Evolutionary conservation across 164 flowering plant species (phyloP).

Genomic region (Vitis amurensis): DNA sequence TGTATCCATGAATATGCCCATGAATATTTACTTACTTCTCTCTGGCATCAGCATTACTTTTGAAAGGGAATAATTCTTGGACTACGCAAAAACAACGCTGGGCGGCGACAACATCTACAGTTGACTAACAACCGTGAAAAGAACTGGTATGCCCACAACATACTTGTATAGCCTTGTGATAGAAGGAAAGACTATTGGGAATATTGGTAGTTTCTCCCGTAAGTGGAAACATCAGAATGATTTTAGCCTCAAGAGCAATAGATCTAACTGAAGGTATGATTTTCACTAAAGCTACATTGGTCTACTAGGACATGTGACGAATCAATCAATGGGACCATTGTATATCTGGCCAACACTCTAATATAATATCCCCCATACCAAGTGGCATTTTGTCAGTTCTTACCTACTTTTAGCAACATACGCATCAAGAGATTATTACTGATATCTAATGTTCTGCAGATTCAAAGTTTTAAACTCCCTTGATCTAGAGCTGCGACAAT

Average conservation of each 20-base stretch:
- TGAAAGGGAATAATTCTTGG: background rate
- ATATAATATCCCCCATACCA: conserved; percentile 24
- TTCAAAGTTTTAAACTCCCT: conserved; percentile 10
- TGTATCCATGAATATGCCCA: too few species aligned
- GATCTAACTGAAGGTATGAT: conserved; percentile 3
- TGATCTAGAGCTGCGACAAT: background rate
- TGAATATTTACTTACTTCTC: background rate
- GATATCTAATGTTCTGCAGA: conserved; percentile 7
- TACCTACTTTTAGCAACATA: conserved; percentile 28
- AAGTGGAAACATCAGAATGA: conserved; percentile 2
- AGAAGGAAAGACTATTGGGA: conserved; percentile 5
- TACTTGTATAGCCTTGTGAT: background rate
- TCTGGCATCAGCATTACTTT: background rate
- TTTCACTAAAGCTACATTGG: background rate
- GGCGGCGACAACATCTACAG: background rate
- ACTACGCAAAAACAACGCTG: background rate
- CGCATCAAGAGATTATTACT: conserved; percentile 15
- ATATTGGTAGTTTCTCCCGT: conserved; percentile 11
- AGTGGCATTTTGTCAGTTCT: conserved; percentile 54
- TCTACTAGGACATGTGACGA: conserved; percentile 9
- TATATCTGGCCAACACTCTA: conserved; percentile 27
- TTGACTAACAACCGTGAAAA: background rate
- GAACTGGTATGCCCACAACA: conserved; percentile 4
- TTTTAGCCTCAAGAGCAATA: background rate
- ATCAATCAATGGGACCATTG: conserved; percentile 27